Evolutionary conservation across 2,329 filamentous ascomycete genomes (phyloP), one percentile per base, ranked within the genome.

Genomic region (Fonsecaea multimorphosa): DNA sequence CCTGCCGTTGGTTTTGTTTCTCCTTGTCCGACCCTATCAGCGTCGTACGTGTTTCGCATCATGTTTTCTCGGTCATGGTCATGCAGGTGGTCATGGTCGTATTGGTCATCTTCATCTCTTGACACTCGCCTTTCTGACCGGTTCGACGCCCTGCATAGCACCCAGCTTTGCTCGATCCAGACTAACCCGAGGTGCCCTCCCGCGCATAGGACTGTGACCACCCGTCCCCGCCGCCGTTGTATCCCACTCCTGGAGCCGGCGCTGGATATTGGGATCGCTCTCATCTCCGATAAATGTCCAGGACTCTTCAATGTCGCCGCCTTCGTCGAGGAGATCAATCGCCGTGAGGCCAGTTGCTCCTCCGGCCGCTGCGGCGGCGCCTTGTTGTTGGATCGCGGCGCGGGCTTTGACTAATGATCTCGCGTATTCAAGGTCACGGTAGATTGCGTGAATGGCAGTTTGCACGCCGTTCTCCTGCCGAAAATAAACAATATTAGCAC

Each of bases 351-450:
- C 65, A 19, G 64, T 29, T n/a, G 55, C 66, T 24, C 67, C 71
- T 29, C 75, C 74, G 3, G 70, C 72, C 57, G 76, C 75, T 14
- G 44, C 27, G 38, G 19, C 58, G 6, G 44, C 44, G 32, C 58
- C 44, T 19, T 38, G 58, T 36, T 60, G 58, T 36, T 60, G 58
- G 44, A 60, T 51, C 19, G 46, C 46, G 0, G 69, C 72, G 34
- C 76, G 80, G 73, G 88, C 86, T 77, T 90, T 91, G 76, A 97
- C 90, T 52, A 98, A 83, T 16, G 89, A 90, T 77, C 87, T 91
- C 40, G 95, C 93, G 73, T 97, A 97, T 75, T 98, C 95, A 63
- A 98, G 85, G 76, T 98, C 94, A 49, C 95, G 90, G 76, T 98
- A 99, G 63, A 99, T 91, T 66, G 88, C 91, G 77, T 97, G 91